Base-by-base conservation (phyloP, 768 basidiomycete genomes). In the Brasilioporus rufonigricans region DNA sequence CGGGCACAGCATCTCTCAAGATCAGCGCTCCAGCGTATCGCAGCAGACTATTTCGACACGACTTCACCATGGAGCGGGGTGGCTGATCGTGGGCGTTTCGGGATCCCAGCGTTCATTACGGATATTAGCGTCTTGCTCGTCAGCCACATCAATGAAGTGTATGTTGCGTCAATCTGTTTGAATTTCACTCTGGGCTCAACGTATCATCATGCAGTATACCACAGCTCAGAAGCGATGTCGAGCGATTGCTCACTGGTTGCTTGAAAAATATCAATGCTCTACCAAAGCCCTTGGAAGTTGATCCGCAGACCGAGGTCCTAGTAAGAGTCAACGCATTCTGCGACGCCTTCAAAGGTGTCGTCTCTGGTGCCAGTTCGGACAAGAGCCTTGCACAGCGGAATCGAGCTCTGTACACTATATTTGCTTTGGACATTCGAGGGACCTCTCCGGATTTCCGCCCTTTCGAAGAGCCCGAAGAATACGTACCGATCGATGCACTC, bases 261-360 rank as follows among this genome's bases (percentile, higher is more conserved):
- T 46, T 58, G 12, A 40, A 61, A 0, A 70, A 76, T 1, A 60
- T 84, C 6, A 56, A 57, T 0, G 38, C 52, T 14, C 74, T 85
- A 5, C 85, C 85, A 0, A 59, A 65, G 0, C 67, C 67, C 0
- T 60, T 74, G 11, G 65, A 64, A 2, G 59, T 56, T 9, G 75
- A 83, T 29, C 76, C 81, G 0, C 66, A 74, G 3, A 73, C 76
- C 2, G 80, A 82, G 57, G 70, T 86, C 1, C 68, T 79, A 3
- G 61, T 64, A 5, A 73, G 74, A 9, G 68, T 84, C 39, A 77
- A 68, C 0, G 61, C 59, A 0, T 85, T 87, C 54, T 81, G 76
- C 52, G 61, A 68, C 19, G 75, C 68, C 4, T 69, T 78, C 43
- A 67, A 60, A 21, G 59, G 60, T 3, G 57, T 56, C 1, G 72